Evolutionary conservation across 768 basidiomycete genomes (phyloP), one percentile per base, ranked within the genome.

Genomic region (Agaricus subrufescens): DNA sequence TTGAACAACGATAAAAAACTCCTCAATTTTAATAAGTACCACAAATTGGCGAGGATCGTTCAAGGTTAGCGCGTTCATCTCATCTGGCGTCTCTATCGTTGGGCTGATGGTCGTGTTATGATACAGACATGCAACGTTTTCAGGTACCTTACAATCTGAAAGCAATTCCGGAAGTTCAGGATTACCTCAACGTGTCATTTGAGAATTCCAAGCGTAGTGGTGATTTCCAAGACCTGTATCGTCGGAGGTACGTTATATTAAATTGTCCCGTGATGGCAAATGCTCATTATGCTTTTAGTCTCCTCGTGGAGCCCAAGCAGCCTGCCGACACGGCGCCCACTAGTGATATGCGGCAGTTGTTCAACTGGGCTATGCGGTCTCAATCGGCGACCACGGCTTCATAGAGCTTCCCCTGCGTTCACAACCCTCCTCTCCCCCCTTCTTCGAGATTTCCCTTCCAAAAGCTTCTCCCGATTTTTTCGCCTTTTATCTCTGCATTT

Each of bases 21-120:
- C 39, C 79, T 98, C 67, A 99, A 99, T 71, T 94, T 97, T 66
- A 96, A 95, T 71, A 96, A 97, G 70, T 98, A 97, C 64, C 89
- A 90, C 65, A 96, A 92, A 67, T 79, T 95, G 57, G 88, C 88
- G 34, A 79, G 86, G 64, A 93, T 96, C 62, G 81, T 94, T 44
- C 86, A 90, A 75, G 90, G 90, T 83, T 61, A 64, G 71, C 50
- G 0, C 34, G 38, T 10, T 10, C 25, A 12, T 30, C 34, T 30
- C 42, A 43, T 25, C 31, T 25, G 14, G 14, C n/a, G 31, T 15
- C 3, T 9, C 30, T 34, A 29, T 10, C 29, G 31, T 12, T 27
- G n/a, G 29, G n/a, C 46, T 30, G 27, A 19, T 29, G 46, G 27
- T 54, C 40, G 11, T 34, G 39, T 39, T 30, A 9, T 19, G 42